phyloP scores from a whole-genome alignment of 2,329 filamentous ascomycete genomes.

The Aspergillus sp. region DNA sequence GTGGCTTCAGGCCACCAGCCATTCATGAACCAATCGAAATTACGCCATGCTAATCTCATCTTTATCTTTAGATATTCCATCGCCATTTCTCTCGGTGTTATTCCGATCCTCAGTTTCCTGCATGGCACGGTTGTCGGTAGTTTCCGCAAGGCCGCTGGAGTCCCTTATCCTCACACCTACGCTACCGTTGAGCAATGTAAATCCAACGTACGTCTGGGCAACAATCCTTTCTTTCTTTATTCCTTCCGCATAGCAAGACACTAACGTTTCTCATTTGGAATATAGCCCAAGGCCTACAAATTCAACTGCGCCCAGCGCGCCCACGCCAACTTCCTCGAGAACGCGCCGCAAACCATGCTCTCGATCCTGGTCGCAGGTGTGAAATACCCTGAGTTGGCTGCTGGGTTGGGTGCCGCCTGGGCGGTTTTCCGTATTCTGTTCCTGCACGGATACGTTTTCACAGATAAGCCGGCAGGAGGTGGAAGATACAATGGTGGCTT shows the following conservation, averaged over 20 bases:
- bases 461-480: conserved; percentile 37
- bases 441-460: conserved; percentile 47
- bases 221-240: conserved; percentile 12
- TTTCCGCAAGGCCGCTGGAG: conserved; percentile 53
- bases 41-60: neutral
- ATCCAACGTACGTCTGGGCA: conserved; percentile 34
- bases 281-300: conserved; percentile 42
- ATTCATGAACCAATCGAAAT: neutral
- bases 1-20: neutral
- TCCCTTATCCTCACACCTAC: conserved; percentile 60
- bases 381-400: conserved; percentile 50
- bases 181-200: conserved; percentile 56
- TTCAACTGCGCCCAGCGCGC: conserved; percentile 58
- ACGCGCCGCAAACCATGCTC: conserved; percentile 52
- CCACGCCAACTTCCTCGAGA: conserved; percentile 62
- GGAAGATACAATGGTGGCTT: conserved; percentile 35
- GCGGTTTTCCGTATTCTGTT: conserved; percentile 51
- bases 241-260: conserved; percentile 20
- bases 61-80: conserved; percentile 54
- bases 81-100: conserved; percentile 53
- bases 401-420: conserved; percentile 52
- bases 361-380: conserved; percentile 56
- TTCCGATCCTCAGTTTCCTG: conserved; percentile 53
- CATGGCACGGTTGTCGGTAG: conserved; percentile 49
- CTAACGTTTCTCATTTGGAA: neutral